These are phyloP conservation scores for Cetradonia linearis DNA, from an alignment of 495 filamentous ascomycete genomes.

Conservation along the genomic window DNA sequence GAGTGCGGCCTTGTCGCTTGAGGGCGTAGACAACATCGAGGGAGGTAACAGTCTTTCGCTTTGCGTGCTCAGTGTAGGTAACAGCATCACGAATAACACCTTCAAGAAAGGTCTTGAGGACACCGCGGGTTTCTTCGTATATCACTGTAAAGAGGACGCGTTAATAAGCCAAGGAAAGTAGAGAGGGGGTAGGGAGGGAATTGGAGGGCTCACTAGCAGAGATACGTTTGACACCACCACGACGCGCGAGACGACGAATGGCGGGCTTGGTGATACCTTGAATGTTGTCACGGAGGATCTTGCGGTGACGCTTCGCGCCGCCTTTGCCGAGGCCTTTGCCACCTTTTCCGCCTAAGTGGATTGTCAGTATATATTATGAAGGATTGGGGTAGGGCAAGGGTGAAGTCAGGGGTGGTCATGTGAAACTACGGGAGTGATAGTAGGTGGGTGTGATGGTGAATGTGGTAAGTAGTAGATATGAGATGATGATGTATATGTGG, in stretches of 20 bases:
- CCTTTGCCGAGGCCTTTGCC: constrained; percentile 81
- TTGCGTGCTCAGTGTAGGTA: constrained; percentile 96
- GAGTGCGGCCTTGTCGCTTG: constrained; percentile 90
- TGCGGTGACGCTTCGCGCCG: constrained; percentile 96
- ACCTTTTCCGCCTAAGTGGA: constrained; percentile 68
- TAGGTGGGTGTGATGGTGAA: neutral
- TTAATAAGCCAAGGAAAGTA: neutral
- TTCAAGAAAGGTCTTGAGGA: constrained; percentile 58
- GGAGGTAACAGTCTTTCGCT: constrained; percentile 95
- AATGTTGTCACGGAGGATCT: constrained; percentile 99
- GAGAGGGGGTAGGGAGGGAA: neutral
- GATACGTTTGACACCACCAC: constrained; percentile 57
- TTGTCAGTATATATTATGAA: constrained; percentile 22
- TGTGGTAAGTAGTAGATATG: neutral
- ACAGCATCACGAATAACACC: constrained; percentile 80
- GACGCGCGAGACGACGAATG: constrained; percentile 55
- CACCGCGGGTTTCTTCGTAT: constrained; percentile 60
- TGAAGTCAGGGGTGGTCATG: constrained; percentile 5
- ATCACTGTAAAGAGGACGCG: constrained; percentile 41
- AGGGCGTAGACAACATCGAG: constrained; percentile 93
- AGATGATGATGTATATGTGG: neutral
- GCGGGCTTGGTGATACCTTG: constrained; percentile 71
- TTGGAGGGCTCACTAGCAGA: constrained; percentile 41
- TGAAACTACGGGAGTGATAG: neutral
- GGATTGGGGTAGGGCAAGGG: neutral